These are phyloP conservation scores for Xylaria curta DNA, from an alignment of 495 filamentous ascomycete genomes.

Conservation along the genomic window DNA sequence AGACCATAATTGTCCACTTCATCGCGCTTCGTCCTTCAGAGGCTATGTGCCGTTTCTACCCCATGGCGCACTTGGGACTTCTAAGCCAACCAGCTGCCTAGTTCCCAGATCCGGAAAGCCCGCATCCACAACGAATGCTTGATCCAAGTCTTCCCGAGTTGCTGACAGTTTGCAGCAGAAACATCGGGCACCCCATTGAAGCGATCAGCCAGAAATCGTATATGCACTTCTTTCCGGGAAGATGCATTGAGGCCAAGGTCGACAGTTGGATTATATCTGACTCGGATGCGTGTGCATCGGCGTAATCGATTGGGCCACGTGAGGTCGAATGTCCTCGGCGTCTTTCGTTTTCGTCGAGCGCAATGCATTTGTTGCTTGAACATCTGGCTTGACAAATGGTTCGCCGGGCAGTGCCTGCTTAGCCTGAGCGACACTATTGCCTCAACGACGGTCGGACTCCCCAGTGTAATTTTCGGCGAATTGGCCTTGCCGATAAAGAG, in stretches of 20 bases:
- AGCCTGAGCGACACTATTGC: too few relatives aligned
- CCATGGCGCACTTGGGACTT: constrained; percentile 21
- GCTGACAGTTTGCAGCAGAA: neutral
- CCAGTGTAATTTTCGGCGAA: too few relatives aligned
- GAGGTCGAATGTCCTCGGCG: too few relatives aligned
- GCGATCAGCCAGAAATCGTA: neutral
- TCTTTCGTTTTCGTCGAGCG: too few relatives aligned
- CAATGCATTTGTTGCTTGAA: too few relatives aligned
- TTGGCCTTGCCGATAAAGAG: too few relatives aligned
- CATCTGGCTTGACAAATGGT: too few relatives aligned
- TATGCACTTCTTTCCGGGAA: constrained; percentile 25
- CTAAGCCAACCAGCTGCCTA: constrained; percentile 4
- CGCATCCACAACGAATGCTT: constrained; percentile 3
- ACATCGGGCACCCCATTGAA: neutral
- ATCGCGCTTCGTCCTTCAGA: neutral
- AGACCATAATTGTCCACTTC: constrained; percentile 19
- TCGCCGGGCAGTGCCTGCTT: too few relatives aligned
- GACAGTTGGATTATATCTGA: too few relatives aligned
- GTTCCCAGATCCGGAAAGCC: neutral
- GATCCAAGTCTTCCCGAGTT: constrained; percentile 20
- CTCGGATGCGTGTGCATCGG: too few relatives aligned
- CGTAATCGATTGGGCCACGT: too few relatives aligned
- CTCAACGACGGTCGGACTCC: too few relatives aligned
- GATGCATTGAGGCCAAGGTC: neutral
- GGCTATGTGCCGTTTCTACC: neutral